phyloP scores from a whole-genome alignment of 345 rosid species.

The Viola odorata region DNA sequence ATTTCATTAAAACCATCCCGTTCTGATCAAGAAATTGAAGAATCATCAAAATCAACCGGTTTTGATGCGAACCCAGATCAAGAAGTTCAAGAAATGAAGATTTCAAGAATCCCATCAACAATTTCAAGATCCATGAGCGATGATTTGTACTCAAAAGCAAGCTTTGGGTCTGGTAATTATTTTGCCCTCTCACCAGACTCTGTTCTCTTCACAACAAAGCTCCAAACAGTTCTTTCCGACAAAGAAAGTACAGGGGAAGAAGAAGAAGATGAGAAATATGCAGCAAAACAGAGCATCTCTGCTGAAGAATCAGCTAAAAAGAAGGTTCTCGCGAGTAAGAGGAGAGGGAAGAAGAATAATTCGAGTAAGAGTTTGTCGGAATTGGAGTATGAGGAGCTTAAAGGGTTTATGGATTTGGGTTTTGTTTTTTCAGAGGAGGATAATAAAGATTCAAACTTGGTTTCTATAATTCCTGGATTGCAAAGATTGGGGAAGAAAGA shows the following conservation, averaged over 20 bases:
- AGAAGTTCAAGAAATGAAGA: constrained; percentile 18
- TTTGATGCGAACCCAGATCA: constrained; percentile 20
- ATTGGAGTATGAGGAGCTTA: constrained; percentile 69
- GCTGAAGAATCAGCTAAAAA: constrained; percentile 2
- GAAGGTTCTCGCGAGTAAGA: constrained; percentile 1
- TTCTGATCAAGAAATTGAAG: constrained; percentile 20
- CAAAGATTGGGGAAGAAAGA: constrained; percentile 44
- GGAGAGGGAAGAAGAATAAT: constrained; percentile 25
- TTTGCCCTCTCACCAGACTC: constrained; percentile 40
- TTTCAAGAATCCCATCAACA: constrained; percentile 20
- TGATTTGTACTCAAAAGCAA: constrained; percentile 26
- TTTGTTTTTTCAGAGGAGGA: constrained; percentile 80
- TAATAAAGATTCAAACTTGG: constrained; percentile 50
- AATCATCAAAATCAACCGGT: constrained; percentile 12
- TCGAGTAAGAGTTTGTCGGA: constrained; percentile 55
- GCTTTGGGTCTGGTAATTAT: constrained; percentile 17
- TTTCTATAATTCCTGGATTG: constrained; percentile 67
- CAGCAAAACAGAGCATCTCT: background rate
- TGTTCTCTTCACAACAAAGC: constrained; percentile 34
- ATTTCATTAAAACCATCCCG: background rate
- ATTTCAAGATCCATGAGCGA: constrained; percentile 54
- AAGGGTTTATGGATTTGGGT: constrained; percentile 90
- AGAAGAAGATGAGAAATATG: background rate
- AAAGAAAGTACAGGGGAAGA: constrained; percentile 30
- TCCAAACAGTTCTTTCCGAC: constrained; percentile 31